A percentile compares a stretch with the other conserved stretches of the same genome.
Conservation (phyloP, 225 moss, liverwort and hornwort genomes). For the Bryum argenteum region DNA sequence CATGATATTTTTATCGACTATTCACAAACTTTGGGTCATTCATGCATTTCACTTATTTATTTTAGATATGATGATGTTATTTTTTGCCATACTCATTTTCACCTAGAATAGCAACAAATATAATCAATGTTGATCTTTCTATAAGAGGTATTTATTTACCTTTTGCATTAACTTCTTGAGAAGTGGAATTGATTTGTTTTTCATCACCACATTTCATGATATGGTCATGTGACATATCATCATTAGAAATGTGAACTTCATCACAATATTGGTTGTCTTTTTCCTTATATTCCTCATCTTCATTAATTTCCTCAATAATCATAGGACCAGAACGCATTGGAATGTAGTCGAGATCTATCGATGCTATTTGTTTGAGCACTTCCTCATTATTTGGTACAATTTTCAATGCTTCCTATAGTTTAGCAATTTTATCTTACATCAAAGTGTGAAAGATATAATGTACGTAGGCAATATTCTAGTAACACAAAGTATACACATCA, state of each 20-base stretch:
- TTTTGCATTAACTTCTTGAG: not conserved
- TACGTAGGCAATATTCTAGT: too few species aligned
- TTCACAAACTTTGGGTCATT: too few species aligned
- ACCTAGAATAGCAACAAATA: not conserved
- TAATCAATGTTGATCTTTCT: too few species aligned
- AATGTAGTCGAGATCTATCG: slow-evolving; percentile 33
- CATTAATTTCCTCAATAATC: slow-evolving; percentile 44
- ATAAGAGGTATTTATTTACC: too few species aligned
- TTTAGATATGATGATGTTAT: not conserved
- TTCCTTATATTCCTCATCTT: not conserved
- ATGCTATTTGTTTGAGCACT: slow-evolving; percentile 21
- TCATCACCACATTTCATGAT: too few species aligned
- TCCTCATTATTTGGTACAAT: slow-evolving; percentile 24
- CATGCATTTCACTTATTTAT: too few species aligned
- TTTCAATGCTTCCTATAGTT: slow-evolving; percentile 33
- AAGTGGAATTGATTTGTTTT: not conserved
- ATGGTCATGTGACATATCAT: not conserved
- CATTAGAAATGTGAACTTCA: accelerated
- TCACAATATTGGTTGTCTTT: too few species aligned
- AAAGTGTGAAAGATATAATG: not conserved
- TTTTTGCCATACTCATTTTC: not conserved
- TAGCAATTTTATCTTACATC: not conserved
- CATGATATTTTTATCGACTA: not conserved
- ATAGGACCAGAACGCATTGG: slow-evolving; percentile 46
- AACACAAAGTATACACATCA: too few species aligned